Percentiles rank a stretch among this genome's conserved stretches.
These are phyloP conservation scores for Piper betle DNA, from an alignment of 164 flowering plant genomes.

Conservation along the genomic window DNA sequence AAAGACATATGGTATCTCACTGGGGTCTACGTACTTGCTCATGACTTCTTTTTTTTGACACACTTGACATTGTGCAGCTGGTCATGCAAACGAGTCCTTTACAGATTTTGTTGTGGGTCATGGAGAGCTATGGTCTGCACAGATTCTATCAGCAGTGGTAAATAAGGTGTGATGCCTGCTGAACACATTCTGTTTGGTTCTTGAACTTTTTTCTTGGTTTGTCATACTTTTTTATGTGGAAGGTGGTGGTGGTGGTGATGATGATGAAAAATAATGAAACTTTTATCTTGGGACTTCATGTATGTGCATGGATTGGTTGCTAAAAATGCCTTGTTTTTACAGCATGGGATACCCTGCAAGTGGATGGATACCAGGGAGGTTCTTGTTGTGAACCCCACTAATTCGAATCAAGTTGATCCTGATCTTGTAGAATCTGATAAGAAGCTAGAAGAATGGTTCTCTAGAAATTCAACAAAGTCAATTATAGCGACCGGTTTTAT, in stretches of 20 bases:
- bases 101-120: slow-evolving; percentile 92
- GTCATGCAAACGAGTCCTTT: slow-evolving; percentile 94
- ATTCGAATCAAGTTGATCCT: slow-evolving; percentile 91
- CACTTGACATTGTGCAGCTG: slow-evolving; percentile 46
- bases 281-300: not conserved
- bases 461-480: slow-evolving; percentile 43
- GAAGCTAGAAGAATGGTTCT: slow-evolving; percentile 78
- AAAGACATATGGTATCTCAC: no score
- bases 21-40: not conserved
- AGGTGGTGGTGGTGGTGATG: no score
- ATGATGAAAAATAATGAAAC: no score
- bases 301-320: not conserved
- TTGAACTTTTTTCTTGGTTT: not conserved
- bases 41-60: not conserved
- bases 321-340: slow-evolving; percentile 9
- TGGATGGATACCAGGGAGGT: slow-evolving; percentile 99
- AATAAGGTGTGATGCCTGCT: slow-evolving; percentile 39
- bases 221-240: no score
- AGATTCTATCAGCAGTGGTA: slow-evolving; percentile 51
- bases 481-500: slow-evolving; percentile 95
- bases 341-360: slow-evolving; percentile 60
- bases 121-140: slow-evolving; percentile 98
- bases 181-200: no score
- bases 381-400: slow-evolving; percentile 70
- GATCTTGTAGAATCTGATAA: slow-evolving; percentile 59